Percentiles rank a stretch among this genome's conserved stretches.
These are phyloP conservation scores for Mycena kentingensis DNA, from an alignment of 768 basidiomycete species.

Conservation along the genomic window DNA sequence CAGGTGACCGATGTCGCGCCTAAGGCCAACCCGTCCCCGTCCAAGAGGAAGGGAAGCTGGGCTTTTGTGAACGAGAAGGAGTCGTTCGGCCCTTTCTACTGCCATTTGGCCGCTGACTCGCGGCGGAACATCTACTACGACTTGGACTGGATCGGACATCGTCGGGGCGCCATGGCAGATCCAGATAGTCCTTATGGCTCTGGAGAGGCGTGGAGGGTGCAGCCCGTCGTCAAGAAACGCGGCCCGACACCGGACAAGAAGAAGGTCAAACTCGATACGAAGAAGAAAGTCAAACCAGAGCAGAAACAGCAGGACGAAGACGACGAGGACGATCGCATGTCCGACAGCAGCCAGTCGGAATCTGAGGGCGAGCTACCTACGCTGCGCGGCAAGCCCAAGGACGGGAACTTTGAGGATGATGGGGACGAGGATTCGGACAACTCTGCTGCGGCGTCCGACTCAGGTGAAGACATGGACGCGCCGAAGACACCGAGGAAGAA, in stretches of 20 bases:
- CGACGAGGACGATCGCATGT: constrained; percentile 25
- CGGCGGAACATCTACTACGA: constrained; percentile 63
- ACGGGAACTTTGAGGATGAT: constrained; percentile 20
- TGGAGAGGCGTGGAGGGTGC: constrained; percentile 53
- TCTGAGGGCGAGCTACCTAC: constrained; percentile 28
- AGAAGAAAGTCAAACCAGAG: constrained; percentile 13
- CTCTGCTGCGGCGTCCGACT: constrained; percentile 25
- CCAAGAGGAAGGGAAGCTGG: constrained; percentile 18
- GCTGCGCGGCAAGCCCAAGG: constrained; percentile 29
- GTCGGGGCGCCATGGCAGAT: constrained; percentile 36
- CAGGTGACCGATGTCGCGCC: constrained; percentile 38
- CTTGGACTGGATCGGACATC: constrained; percentile 60
- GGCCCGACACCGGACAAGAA: constrained; percentile 15
- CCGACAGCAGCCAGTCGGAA: constrained; percentile 24
- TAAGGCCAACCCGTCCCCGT: constrained; percentile 6
- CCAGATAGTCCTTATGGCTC: constrained; percentile 35
- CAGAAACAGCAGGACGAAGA: constrained; percentile 17
- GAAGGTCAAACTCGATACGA: constrained; percentile 15
- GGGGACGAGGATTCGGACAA: constrained; percentile 19
- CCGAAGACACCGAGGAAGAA: constrained; percentile 54
- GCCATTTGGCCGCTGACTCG: constrained; percentile 59
- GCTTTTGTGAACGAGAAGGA: constrained; percentile 29
- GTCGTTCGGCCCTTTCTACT: constrained; percentile 48
- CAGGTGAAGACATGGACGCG: constrained; percentile 33
- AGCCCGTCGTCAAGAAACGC: constrained; percentile 22